Percentiles rank a stretch among this genome's conserved stretches.
These are phyloP conservation scores for Scenedesmus sp. DNA, from an alignment of 163 green algal genomes.

Conservation along the genomic window DNA sequence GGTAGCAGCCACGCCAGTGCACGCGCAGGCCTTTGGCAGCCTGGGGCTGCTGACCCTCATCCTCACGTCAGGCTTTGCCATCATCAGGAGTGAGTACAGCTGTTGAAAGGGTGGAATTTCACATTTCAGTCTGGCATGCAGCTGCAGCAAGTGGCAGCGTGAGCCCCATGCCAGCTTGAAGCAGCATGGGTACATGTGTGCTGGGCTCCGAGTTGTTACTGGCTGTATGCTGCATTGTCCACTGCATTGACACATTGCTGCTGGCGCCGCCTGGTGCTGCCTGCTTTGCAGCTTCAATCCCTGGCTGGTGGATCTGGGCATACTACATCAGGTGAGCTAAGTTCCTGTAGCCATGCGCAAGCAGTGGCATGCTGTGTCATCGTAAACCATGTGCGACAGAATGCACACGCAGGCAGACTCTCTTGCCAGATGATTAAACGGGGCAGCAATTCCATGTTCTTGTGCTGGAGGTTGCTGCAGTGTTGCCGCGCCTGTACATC, in stretches of 20 bases:
- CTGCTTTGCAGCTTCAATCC: slow-evolving; percentile 59
- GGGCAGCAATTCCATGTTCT: too few species aligned
- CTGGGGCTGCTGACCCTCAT: slow-evolving; percentile 61
- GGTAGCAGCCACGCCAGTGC: slow-evolving; percentile 18
- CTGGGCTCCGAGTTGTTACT: not conserved
- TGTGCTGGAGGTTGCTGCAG: too few species aligned
- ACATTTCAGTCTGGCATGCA: too few species aligned
- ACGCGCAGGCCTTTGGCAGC: slow-evolving; percentile 22
- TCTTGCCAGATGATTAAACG: too few species aligned
- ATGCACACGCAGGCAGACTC: too few species aligned
- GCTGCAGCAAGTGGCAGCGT: not conserved
- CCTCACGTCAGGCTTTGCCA: slow-evolving; percentile 74
- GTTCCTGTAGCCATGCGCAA: too few species aligned
- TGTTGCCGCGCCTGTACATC: too few species aligned
- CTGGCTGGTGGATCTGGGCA: slow-evolving; percentile 75
- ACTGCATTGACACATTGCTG: not conserved
- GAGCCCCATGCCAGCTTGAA: not conserved
- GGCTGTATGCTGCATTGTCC: not conserved
- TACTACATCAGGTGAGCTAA: slow-evolving; percentile 60
- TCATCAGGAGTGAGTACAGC: slow-evolving; percentile 58
- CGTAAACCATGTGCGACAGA: too few species aligned
- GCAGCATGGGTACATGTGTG: not conserved
- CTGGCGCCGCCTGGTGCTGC: not conserved
- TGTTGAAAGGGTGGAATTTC: not conserved
- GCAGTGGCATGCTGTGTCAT: not conserved